phyloP scores from a whole-genome alignment of 768 basidiomycete species.

The Ramaria sp. region DNA sequence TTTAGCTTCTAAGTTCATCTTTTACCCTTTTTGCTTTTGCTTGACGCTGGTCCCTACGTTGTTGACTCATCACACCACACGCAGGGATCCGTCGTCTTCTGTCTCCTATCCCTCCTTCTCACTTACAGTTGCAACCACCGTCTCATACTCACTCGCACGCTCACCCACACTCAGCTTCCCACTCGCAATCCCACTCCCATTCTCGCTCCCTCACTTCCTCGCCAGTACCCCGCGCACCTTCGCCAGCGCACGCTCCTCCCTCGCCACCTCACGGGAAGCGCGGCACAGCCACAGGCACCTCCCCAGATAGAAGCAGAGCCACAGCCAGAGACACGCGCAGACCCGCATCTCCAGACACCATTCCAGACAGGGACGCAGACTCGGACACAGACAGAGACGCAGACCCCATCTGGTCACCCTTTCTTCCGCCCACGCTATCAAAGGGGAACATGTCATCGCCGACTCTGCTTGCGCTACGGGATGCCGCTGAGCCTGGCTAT shows the following conservation, averaged over 20 bases:
- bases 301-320: too few species aligned
- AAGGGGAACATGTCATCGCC: constrained; percentile 9
- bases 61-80: neutral
- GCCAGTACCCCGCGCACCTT: neutral
- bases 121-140: neutral
- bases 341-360: neutral
- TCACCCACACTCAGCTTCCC: neutral
- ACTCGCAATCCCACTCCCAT: neutral
- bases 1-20: neutral
- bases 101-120: neutral
- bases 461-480: neutral
- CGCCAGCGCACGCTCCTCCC: neutral
- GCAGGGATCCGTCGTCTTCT: neutral
- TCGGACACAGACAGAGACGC: neutral
- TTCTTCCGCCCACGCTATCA: constrained; percentile 1
- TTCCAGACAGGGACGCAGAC: neutral
- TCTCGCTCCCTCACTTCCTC: neutral
- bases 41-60: neutral
- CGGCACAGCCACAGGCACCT: too few species aligned
- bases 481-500: neutral
- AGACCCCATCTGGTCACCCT: neutral
- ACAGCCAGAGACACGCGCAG: neutral
- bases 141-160: too few species aligned
- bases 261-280: neutral
- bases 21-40: neutral